Percentiles rank a stretch among this genome's conserved stretches.
phyloP scores from a whole-genome alignment of 1,284 basidiomycete species.

The Quambalaria eucalypti region DNA sequence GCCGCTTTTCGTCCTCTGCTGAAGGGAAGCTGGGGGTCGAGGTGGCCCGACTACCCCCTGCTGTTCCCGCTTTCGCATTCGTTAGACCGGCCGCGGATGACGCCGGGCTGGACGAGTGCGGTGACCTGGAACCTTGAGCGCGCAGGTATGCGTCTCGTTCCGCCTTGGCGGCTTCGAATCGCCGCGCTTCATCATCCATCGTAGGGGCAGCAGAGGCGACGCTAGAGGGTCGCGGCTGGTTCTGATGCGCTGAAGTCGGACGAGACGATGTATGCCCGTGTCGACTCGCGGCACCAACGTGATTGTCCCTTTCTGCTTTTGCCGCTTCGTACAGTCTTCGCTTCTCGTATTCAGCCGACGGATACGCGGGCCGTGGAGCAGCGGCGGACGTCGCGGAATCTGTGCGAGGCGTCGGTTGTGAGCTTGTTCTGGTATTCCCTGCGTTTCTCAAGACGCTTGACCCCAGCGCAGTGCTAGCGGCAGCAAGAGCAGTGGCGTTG shows the following conservation, averaged over 20 bases:
- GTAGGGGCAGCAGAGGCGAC: neutral
- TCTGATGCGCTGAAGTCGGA: no score
- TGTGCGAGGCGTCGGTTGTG: neutral
- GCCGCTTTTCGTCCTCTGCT: conserved; percentile 3
- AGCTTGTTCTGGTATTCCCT: no score
- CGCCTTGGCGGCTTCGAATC: neutral
- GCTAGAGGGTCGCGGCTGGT: neutral
- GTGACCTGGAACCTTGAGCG: neutral
- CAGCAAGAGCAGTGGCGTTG: no score
- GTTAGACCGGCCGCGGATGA: no score
- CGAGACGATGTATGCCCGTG: no score
- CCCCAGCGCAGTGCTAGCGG: neutral
- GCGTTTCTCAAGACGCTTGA: no score
- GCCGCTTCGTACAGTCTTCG: neutral
- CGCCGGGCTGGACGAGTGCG: no score
- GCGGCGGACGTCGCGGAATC: neutral
- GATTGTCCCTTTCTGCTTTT: neutral
- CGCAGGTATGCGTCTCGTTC: neutral
- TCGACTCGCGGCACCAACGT: no score
- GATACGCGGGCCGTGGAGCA: neutral
- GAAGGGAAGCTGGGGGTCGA: neutral
- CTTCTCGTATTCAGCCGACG: neutral
- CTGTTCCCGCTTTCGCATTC: no score
- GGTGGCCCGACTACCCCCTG: neutral
- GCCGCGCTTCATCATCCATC: neutral